These are phyloP conservation scores for Vitis hybrid DNA, from an alignment of 177 flowering plant genomes.

Conservation along the genomic window DNA sequence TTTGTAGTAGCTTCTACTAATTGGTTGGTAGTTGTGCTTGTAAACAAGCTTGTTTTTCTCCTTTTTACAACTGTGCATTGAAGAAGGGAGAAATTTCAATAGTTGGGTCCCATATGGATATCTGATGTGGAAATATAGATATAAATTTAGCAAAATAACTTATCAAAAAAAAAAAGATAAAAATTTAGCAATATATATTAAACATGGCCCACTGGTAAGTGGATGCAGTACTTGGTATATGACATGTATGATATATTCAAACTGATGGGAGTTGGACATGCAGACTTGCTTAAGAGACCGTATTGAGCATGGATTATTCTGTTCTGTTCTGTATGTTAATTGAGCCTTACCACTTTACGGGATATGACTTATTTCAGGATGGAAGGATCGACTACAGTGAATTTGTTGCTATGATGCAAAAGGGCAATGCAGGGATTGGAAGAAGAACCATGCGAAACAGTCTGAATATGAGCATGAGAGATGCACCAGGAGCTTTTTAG, in stretches of 20 bases:
- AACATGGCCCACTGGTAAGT: too few relatives aligned
- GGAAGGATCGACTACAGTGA: constrained; percentile 94
- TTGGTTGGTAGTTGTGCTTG: too few relatives aligned
- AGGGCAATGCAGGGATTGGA: constrained; percentile 79
- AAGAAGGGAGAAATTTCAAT: too few relatives aligned
- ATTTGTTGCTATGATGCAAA: constrained; percentile 97
- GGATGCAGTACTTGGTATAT: too few relatives aligned
- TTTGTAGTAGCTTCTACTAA: too few relatives aligned
- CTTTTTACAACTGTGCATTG: neutral
- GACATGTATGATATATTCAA: too few relatives aligned
- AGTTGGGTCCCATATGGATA: too few relatives aligned
- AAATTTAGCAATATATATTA: too few relatives aligned
- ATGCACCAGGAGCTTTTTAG: constrained; percentile 49
- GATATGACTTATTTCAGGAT: constrained; percentile 51
- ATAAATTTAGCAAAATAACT: too few relatives aligned
- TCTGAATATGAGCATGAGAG: constrained; percentile 87
- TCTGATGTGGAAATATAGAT: too few relatives aligned
- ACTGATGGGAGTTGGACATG: too few relatives aligned
- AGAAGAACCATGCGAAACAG: constrained; percentile 91
- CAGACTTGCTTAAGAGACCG: neutral
- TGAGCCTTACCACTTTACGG: neutral
- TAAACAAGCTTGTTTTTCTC: neutral
- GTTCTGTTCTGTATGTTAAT: neutral
- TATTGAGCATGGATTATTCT: neutral
- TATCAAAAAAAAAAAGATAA: too few relatives aligned